These are phyloP conservation scores for Lathyrus tuberosus DNA, from an alignment of 306 rosid species.

Conservation along the genomic window DNA sequence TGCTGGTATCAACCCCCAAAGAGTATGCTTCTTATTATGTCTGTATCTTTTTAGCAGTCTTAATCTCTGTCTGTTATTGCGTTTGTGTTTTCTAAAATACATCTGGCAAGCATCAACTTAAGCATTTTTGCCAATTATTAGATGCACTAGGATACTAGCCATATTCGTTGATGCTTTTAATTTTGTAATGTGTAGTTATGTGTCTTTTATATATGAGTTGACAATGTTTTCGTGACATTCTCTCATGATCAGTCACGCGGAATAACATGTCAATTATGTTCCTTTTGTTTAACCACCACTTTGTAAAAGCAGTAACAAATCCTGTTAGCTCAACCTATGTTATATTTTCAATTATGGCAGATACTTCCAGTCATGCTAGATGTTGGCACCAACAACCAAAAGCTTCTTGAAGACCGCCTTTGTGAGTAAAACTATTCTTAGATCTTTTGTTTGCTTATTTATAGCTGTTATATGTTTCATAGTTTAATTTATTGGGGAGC, in stretches of 20 bases:
- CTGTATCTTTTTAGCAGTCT: conserved; percentile 13
- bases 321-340: conserved; percentile 34
- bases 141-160: conserved; percentile 20
- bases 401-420: conserved; percentile 85
- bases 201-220: conserved; percentile 14
- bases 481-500: conserved; percentile 18
- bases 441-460: conserved; percentile 32
- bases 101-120: conserved; percentile 13
- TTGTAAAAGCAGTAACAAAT: conserved; percentile 14
- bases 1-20: conserved; percentile 95
- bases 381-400: conserved; percentile 95
- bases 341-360: conserved; percentile 52
- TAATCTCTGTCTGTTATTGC: conserved; percentile 17
- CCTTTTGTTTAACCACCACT: conserved; percentile 13
- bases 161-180: conserved; percentile 26
- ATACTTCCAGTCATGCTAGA: conserved; percentile 97
- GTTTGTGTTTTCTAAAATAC: conserved; percentile 16
- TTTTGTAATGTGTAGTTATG: conserved; percentile 24
- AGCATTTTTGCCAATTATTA: conserved; percentile 21
- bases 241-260: conserved; percentile 16
- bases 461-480: conserved; percentile 20
- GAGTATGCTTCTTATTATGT: conserved; percentile 59
- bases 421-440: conserved; percentile 65
- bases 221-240: conserved; percentile 19
- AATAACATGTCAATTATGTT: conserved; percentile 23